Evolutionary conservation across 805 yeast species (phyloP).

Genomic region (Ogataea wickerhamii): DNA sequence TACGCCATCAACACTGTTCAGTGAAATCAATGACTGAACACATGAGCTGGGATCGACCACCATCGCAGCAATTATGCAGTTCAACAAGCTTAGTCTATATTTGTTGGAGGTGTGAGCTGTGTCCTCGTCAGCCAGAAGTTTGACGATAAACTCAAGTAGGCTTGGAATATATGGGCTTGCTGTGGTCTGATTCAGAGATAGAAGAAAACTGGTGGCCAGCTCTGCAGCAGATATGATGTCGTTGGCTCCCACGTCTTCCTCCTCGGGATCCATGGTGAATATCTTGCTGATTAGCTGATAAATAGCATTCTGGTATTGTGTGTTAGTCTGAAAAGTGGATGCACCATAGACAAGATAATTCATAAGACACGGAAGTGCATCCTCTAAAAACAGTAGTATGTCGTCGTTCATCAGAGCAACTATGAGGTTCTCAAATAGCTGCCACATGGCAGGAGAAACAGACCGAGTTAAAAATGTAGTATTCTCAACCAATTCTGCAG

Average conservation of each 20-base stretch:
- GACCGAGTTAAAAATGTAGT: conserved; percentile 60
- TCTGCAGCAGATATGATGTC: conserved; percentile 61
- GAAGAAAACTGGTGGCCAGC: conserved; percentile 58
- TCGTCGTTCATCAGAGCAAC: conserved; percentile 36
- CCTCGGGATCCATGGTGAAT: conserved; percentile 27
- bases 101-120: conserved; percentile 25
- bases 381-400: conserved; percentile 70
- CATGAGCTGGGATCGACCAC: conserved; percentile 57
- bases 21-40: conserved; percentile 45
- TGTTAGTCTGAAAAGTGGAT: conserved; percentile 45
- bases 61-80: conserved; percentile 61
- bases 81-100: conserved; percentile 46
- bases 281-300: conserved; percentile 47
- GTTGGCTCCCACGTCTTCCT: conserved; percentile 44
- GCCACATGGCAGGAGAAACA: conserved; percentile 75
- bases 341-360: conserved; percentile 63
- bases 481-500: conserved; percentile 75
- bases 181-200: conserved; percentile 47
- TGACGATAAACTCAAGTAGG: conserved; percentile 43
- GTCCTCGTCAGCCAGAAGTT: conserved; percentile 34
- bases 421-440: conserved; percentile 51
- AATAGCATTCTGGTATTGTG: conserved; percentile 45
- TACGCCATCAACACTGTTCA: conserved; percentile 44
- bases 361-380: conserved; percentile 66
- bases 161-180: conserved; percentile 44